Evolutionary conservation across 2,329 filamentous ascomycete species (phyloP).

Genomic region (Stagonosporopsis cucurbitacearum): DNA sequence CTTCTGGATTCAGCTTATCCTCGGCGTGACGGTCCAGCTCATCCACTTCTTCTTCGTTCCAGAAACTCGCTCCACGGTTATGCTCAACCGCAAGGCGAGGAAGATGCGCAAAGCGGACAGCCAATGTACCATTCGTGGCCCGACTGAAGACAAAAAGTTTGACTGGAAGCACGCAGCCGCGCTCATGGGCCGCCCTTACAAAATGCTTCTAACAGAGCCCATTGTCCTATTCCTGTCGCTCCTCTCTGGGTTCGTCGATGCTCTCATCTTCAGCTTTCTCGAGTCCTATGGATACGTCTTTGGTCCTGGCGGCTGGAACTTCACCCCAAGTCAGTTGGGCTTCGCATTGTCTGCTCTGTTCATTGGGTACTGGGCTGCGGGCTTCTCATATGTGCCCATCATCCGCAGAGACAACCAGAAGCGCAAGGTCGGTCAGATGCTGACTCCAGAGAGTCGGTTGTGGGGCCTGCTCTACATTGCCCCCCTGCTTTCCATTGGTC

Average conservation of each 20-base stretch:
- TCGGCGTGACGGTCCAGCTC: slow-evolving; percentile 72
- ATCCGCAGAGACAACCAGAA: slow-evolving; percentile 57
- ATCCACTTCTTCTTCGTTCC: slow-evolving; percentile 73
- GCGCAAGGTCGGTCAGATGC: slow-evolving; percentile 51
- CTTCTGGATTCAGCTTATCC: slow-evolving; percentile 85
- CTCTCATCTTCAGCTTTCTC: slow-evolving; percentile 78
- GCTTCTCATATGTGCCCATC: slow-evolving; percentile 62
- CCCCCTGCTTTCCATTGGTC: slow-evolving; percentile 67
- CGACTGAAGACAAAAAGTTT: slow-evolving; percentile 62
- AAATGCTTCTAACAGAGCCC: slow-evolving; percentile 76
- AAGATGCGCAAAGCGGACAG: slow-evolving; percentile 67
- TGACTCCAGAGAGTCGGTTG: slow-evolving; percentile 69
- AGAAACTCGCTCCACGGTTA: slow-evolving; percentile 75
- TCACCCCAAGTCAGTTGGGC: slow-evolving; percentile 63
- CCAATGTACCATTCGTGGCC: slow-evolving; percentile 65
- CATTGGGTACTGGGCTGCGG: slow-evolving; percentile 69
- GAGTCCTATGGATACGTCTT: slow-evolving; percentile 73
- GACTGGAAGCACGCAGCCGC: slow-evolving; percentile 51
- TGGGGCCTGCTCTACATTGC: slow-evolving; percentile 68
- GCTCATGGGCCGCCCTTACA: slow-evolving; percentile 69
- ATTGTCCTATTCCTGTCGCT: slow-evolving; percentile 74
- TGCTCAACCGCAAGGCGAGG: slow-evolving; percentile 79
- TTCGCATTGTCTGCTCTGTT: slow-evolving; percentile 65
- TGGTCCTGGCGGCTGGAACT: slow-evolving; percentile 64
- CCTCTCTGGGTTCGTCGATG: slow-evolving; percentile 74